These are phyloP conservation scores for Avena atlantica DNA, from an alignment of 176 grass and related monocot species.

Conservation along the genomic window DNA sequence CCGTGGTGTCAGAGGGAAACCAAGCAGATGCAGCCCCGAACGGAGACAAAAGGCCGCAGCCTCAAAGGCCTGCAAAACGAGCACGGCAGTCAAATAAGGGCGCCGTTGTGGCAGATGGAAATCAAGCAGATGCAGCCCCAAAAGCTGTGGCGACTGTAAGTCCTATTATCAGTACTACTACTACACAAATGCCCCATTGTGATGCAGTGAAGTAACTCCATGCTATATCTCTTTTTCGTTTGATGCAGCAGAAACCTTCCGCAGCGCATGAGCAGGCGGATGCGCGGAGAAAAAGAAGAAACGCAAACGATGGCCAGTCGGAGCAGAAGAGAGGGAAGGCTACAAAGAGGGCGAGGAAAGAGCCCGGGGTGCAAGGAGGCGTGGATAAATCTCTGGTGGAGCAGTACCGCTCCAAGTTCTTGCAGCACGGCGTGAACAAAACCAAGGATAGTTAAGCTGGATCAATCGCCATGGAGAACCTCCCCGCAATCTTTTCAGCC, in stretches of 20 bases:
- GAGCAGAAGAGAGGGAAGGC: slow-evolving; percentile 46
- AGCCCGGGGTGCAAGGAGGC: slow-evolving; percentile 43
- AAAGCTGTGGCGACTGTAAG: slow-evolving; percentile 44
- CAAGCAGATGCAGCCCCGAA: slow-evolving; percentile 24
- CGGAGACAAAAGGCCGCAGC: slow-evolving; percentile 29
- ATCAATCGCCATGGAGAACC: background rate
- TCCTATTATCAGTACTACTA: slow-evolving; percentile 6
- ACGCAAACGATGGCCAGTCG: slow-evolving; percentile 40
- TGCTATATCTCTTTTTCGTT: slow-evolving; percentile 9
- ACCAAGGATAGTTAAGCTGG: slow-evolving; percentile 41
- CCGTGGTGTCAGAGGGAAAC: slow-evolving; percentile 31
- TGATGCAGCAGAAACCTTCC: slow-evolving; percentile 47
- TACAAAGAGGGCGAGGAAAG: slow-evolving; percentile 46
- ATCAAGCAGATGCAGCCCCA: background rate
- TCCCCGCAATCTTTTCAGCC: background rate
- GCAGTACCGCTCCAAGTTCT: slow-evolving; percentile 83
- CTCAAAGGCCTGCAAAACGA: slow-evolving; percentile 52
- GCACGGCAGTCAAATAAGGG: slow-evolving; percentile 47
- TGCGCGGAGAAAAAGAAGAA: slow-evolving; percentile 53
- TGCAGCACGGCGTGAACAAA: slow-evolving; percentile 52
- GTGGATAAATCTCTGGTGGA: slow-evolving; percentile 73
- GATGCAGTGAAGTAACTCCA: slow-evolving; percentile 5
- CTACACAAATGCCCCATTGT: slow-evolving; percentile 12
- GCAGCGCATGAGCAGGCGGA: background rate
- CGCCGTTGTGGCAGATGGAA: slow-evolving; percentile 28